Conservation (phyloP, 2,329 filamentous ascomycete genomes). For the Fusarium napiforme region DNA sequence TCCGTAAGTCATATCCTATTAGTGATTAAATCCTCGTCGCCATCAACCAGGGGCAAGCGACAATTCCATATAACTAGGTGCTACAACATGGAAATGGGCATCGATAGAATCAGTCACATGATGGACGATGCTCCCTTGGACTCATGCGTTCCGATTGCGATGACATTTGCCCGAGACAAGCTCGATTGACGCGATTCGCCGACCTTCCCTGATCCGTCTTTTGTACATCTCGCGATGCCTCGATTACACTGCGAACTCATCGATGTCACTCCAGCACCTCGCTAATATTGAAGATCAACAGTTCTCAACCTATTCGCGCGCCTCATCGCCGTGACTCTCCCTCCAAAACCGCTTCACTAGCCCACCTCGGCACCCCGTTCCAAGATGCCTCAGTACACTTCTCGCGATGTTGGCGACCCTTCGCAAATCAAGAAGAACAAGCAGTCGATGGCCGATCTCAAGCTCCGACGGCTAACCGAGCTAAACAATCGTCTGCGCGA, state of each 20-base stretch:
- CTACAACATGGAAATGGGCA: slow-evolving; percentile 14
- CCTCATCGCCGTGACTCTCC: slow-evolving; percentile 25
- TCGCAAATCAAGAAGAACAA: slow-evolving; percentile 89
- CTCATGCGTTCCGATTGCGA: slow-evolving; percentile 18
- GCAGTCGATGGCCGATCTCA: slow-evolving; percentile 98
- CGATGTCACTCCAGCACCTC: neutral
- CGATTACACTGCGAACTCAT: slow-evolving; percentile 4
- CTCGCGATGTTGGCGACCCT: slow-evolving; percentile 73
- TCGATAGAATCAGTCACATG: slow-evolving; percentile 20
- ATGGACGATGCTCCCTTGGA: slow-evolving; percentile 25
- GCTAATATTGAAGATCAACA: slow-evolving; percentile 35
- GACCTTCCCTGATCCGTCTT: slow-evolving; percentile 1
- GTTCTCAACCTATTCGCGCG: slow-evolving; percentile 32
- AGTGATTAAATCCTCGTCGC: slow-evolving; percentile 14
- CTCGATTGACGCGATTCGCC: slow-evolving; percentile 17
- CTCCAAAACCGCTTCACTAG: slow-evolving; percentile 16
- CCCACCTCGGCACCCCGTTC: slow-evolving; percentile 37
- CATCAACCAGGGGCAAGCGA: slow-evolving; percentile 15
- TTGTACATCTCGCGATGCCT: slow-evolving; percentile 13
- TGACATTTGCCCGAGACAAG: slow-evolving; percentile 17
- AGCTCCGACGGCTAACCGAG: slow-evolving; percentile 94
- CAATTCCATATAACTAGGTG: neutral
- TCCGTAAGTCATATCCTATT: slow-evolving; percentile 38
- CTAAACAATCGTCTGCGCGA: slow-evolving; percentile 96
- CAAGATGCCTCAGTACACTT: slow-evolving; percentile 74